These are phyloP conservation scores for Lasiosphaeria ovina DNA, from an alignment of 495 filamentous ascomycete species.

Conservation along the genomic window DNA sequence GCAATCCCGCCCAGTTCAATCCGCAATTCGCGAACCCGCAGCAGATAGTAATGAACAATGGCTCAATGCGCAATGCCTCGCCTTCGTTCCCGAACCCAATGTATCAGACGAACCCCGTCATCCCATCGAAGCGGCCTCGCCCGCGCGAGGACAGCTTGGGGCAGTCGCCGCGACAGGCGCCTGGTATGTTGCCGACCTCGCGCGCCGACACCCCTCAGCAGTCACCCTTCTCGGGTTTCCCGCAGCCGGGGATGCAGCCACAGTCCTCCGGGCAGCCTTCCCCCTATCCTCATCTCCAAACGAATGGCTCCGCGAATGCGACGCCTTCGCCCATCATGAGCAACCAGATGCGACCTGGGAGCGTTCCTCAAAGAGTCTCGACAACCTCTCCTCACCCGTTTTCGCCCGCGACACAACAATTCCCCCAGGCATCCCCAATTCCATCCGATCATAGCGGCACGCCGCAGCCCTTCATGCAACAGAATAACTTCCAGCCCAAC, in stretches of 20 bases:
- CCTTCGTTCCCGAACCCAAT: slow-evolving; percentile 68
- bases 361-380: slow-evolving; percentile 74
- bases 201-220: slow-evolving; percentile 92
- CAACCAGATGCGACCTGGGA: slow-evolving; percentile 66
- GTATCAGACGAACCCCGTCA: slow-evolving; percentile 75
- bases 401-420: slow-evolving; percentile 74
- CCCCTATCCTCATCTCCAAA: slow-evolving; percentile 80
- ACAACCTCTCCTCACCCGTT: slow-evolving; percentile 92
- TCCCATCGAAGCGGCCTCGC: slow-evolving; percentile 83
- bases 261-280: slow-evolving; percentile 57
- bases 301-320: slow-evolving; percentile 74
- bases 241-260: slow-evolving; percentile 52
- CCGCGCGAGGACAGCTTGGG: slow-evolving; percentile 79
- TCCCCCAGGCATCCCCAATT: slow-evolving; percentile 75
- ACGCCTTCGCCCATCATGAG: slow-evolving; percentile 83
- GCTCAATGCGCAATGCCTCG: slow-evolving; percentile 74
- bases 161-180: slow-evolving; percentile 76
- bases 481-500: slow-evolving; percentile 54
- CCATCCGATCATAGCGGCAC: slow-evolving; percentile 76
- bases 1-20: slow-evolving; percentile 52
- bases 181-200: slow-evolving; percentile 72
- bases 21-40: slow-evolving; percentile 57
- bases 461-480: slow-evolving; percentile 68
- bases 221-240: slow-evolving; percentile 59
- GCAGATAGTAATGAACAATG: slow-evolving; percentile 78